A percentile compares a stretch with the other conserved stretches of the same genome.
These are phyloP conservation scores for Kodamaea alishanica DNA, from an alignment of 1,139 yeast genomes.

Conservation along the genomic window DNA sequence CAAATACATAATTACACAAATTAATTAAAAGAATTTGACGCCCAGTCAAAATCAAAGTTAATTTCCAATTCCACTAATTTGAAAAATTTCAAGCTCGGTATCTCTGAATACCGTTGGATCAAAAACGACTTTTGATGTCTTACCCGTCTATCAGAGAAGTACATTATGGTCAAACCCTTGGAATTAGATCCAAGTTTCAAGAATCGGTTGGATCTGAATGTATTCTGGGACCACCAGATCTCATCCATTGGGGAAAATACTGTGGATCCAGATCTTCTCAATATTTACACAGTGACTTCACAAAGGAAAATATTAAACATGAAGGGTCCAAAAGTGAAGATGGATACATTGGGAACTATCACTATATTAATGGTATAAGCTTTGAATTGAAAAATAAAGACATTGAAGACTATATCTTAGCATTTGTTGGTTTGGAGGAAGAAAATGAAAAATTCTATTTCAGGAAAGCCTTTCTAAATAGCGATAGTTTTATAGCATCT, in stretches of 20 bases:
- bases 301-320: conserved; percentile 7
- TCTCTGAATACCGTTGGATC: no score
- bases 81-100: no score
- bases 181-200: conserved; percentile 21
- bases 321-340: conserved; percentile 26
- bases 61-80: no score
- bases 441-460: conserved; percentile 16
- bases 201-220: conserved; percentile 14
- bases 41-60: no score
- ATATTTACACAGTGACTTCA: conserved; percentile 30
- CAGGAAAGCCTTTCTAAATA: conserved; percentile 6
- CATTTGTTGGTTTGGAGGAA: conserved; percentile 26
- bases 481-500: conserved; percentile 11
- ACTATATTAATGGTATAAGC: conserved; percentile 36
- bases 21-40: no score
- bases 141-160: conserved; percentile 22
- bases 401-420: conserved; percentile 30
- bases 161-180: conserved; percentile 28
- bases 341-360: conserved; percentile 42
- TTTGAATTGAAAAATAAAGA: conserved; percentile 20
- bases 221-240: conserved; percentile 37
- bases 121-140: background rate
- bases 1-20: no score
- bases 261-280: conserved; percentile 31
- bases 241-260: conserved; percentile 40